phyloP scores from a whole-genome alignment of 192 early-diverging fungal genomes.

The Chytriomyces sp. region DNA sequence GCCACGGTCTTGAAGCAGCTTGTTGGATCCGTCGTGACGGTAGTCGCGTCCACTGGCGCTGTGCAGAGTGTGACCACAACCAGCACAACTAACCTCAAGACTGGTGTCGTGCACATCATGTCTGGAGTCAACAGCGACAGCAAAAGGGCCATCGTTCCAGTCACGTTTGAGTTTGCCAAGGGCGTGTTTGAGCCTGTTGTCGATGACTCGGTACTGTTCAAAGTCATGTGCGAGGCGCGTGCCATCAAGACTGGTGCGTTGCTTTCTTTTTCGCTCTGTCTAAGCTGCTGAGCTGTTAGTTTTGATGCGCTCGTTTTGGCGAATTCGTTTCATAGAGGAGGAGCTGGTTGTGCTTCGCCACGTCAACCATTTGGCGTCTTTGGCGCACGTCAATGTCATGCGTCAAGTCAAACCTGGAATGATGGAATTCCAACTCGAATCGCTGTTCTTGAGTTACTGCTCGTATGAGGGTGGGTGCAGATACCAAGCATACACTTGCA shows the following conservation, averaged over 20 bases:
- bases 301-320: not conserved
- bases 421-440: conserved; percentile 75
- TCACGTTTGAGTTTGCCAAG: not conserved
- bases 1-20: conserved; percentile 45
- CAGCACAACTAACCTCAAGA: not conserved
- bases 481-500: conserved; percentile 77
- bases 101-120: conserved; percentile 20
- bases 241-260: conserved; percentile 68
- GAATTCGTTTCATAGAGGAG: conserved; percentile 39
- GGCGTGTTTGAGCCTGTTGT: not conserved
- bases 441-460: conserved; percentile 77
- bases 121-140: conserved; percentile 29
- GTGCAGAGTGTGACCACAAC: not conserved
- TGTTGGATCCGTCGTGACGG: not conserved
- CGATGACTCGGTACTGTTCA: conserved; percentile 40
- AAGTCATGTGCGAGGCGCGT: conserved; percentile 77
- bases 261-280: not conserved
- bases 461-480: conserved; percentile 63
- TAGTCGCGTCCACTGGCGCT: not conserved
- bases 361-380: conserved; percentile 73
- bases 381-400: conserved; percentile 84
- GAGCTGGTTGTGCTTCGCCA: conserved; percentile 81
- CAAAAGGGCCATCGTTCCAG: conserved; percentile 7
- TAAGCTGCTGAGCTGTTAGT: not conserved
- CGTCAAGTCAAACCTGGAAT: conserved; percentile 62